These are phyloP conservation scores for Auxenochlorella pyrenoidosa DNA, from an alignment of 139 green algal genomes.

Conservation along the genomic window DNA sequence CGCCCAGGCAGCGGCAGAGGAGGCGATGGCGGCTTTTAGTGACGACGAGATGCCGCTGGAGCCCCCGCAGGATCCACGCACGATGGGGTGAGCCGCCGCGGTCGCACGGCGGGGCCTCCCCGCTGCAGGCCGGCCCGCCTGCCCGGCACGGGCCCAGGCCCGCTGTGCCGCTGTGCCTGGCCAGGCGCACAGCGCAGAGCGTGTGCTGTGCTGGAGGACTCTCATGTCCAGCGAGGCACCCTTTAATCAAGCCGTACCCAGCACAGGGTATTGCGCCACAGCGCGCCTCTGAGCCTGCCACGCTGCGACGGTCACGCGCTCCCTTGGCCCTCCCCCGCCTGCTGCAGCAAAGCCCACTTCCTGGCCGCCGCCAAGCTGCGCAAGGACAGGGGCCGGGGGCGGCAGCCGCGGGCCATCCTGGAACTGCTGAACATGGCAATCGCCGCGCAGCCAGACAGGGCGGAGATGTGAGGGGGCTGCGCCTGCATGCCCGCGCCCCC, in stretches of 20 bases:
- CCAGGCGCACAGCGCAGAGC: too few species aligned
- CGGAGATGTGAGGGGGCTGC: not conserved
- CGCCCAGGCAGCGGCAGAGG: not conserved
- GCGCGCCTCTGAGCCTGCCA: too few species aligned
- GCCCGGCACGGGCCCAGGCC: too few species aligned
- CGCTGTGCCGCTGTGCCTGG: too few species aligned
- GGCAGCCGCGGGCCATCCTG: not conserved
- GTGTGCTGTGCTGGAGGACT: too few species aligned
- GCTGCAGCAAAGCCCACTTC: not conserved
- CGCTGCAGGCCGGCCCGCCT: not conserved
- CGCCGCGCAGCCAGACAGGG: not conserved
- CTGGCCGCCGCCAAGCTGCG: not conserved
- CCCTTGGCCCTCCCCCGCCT: not conserved
- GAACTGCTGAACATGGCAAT: not conserved
- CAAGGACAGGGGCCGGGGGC: not conserved
- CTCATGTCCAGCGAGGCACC: too few species aligned
- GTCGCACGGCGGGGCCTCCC: too few species aligned
- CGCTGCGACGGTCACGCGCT: not conserved
- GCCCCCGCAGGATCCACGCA: not conserved
- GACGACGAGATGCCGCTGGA: slow-evolving; percentile 2
- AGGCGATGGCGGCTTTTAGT: not conserved
- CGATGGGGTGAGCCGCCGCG: not conserved
- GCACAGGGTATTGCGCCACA: too few species aligned
- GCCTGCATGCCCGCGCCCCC: too few species aligned
- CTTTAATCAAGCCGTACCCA: too few species aligned